phyloP scores from a whole-genome alignment of 2,329 filamentous ascomycete species.

The Hymenoscyphus albidus region DNA sequence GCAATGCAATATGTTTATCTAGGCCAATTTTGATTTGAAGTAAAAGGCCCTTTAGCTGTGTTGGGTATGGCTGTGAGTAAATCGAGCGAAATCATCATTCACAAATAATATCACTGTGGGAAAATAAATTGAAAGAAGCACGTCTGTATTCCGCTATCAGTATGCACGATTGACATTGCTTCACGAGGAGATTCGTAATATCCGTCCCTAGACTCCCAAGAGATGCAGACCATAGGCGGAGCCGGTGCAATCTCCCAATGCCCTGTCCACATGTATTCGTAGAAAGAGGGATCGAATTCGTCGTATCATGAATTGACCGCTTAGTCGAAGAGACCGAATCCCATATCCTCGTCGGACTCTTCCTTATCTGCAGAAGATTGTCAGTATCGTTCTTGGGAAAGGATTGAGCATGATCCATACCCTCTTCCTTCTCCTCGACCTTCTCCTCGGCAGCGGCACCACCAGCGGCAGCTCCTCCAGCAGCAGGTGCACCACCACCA shows the following conservation, averaged over 20 bases:
- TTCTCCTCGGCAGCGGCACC: slow-evolving; percentile 60
- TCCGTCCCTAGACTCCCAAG: slow-evolving; percentile 26
- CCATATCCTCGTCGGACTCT: slow-evolving; percentile 73
- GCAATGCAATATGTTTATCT: no score
- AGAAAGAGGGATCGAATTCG: slow-evolving; percentile 26
- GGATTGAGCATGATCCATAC: slow-evolving; percentile 55
- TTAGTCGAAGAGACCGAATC: slow-evolving; percentile 75
- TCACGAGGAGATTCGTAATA: slow-evolving; percentile 23
- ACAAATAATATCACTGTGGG: background rate
- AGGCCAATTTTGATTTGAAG: no score
- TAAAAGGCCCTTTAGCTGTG: background rate
- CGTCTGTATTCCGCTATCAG: slow-evolving; percentile 33
- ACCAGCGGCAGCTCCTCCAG: slow-evolving; percentile 64
- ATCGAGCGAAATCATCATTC: background rate
- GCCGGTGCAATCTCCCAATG: slow-evolving; percentile 32
- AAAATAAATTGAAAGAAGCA: slow-evolving; percentile 29
- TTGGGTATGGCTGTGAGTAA: background rate
- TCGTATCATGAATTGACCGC: slow-evolving; percentile 33
- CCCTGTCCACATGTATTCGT: slow-evolving; percentile 23
- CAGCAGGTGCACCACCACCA: slow-evolving; percentile 65
- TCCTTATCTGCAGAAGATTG: slow-evolving; percentile 49
- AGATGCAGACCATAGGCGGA: slow-evolving; percentile 30
- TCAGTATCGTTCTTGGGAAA: slow-evolving; percentile 22
- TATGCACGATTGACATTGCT: slow-evolving; percentile 25
- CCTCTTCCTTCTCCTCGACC: slow-evolving; percentile 74